Evolutionary conservation across 2,329 filamentous ascomycete species (phyloP), one percentile per base, ranked within the genome.

Genomic region (Zopfia rhizophila): DNA sequence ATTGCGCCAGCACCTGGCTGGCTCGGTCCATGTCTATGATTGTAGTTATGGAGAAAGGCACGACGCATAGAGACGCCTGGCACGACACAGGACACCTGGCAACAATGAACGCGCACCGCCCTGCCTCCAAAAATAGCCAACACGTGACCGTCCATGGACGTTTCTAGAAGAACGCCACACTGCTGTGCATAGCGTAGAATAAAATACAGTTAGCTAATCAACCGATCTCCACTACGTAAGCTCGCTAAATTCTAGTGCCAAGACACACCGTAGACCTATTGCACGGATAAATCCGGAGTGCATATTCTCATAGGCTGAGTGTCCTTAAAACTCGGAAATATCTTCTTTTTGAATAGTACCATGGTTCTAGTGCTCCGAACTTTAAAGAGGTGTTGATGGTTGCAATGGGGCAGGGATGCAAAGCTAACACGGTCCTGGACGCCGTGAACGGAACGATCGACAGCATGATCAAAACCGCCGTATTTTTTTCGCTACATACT

Each of bases 391-490:
- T 13, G 13, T 31, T 31, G 13, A 54, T 45, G 21, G 43, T 53
- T 19, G 42, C 40, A 37, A 47, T 55, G 49, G 45, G 56, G 31
- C 38, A 55, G 28, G 47, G 51, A 38, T 41, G 44, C 18, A 52
- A 18, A 53, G 38, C 45, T 39, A 41, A 56, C 55, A 41, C 45
- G 39, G 55, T 37, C 14, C 29, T 31, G 7, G 14, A 31, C 14
- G 14, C 29, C 14, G 14, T 8, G 29, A 31, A 16, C 29, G 29
- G 29, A 31, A 31, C 29, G 43, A 57, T 55, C 18, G 27, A 41
- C 48, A 14, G 38, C 35, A 19, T 54, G 23, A 53, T 51, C 42
- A 35, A 53, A 4, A 80, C 52, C 5, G 14, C 27, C 14, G 38
- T 30, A 31, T 32, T 41, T 22, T 41, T 18, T n/a, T 7, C 14